These are phyloP conservation scores for Cercospora sp. DNA, from an alignment of 2,329 filamentous ascomycete genomes.

Conservation along the genomic window DNA sequence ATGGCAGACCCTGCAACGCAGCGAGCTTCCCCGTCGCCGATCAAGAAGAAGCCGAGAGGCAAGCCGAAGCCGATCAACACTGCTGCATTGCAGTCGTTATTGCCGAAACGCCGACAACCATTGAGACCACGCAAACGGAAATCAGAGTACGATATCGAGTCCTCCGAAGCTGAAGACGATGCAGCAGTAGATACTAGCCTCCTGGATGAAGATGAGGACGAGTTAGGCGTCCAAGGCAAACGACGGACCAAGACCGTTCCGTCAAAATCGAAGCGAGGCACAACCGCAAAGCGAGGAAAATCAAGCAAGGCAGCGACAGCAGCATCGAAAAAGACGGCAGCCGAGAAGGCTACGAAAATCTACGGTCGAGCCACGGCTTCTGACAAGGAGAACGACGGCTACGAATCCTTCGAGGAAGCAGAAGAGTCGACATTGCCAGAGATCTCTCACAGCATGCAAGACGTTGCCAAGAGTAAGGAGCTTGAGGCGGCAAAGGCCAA, in stretches of 20 bases:
- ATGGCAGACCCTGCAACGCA: constrained; percentile 29
- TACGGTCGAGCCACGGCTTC: constrained; percentile 40
- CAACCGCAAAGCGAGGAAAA: constrained; percentile 25
- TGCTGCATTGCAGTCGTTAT: constrained; percentile 47
- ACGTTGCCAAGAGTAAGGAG: constrained; percentile 39
- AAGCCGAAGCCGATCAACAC: constrained; percentile 43
- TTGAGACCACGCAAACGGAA: constrained; percentile 28
- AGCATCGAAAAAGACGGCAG: constrained; percentile 10
- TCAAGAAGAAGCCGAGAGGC: constrained; percentile 31
- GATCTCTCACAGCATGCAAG: constrained; percentile 34
- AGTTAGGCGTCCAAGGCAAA: constrained; percentile 36
- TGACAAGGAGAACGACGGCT: constrained; percentile 47
- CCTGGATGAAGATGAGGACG: constrained; percentile 45
- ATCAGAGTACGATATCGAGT: constrained; percentile 46
- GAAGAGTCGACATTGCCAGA: constrained; percentile 30
- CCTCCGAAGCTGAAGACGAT: constrained; percentile 39
- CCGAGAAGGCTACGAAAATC: constrained; percentile 29
- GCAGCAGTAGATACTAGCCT: constrained; percentile 26
- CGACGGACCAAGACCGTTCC: constrained; percentile 28
- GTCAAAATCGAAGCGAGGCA: constrained; percentile 17
- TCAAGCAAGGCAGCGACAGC: constrained; percentile 11
- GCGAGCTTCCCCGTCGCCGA: constrained; percentile 27
- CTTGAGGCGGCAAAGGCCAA: constrained; percentile 49
- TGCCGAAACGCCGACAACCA: constrained; percentile 45
- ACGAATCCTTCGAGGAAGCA: constrained; percentile 31